These are phyloP conservation scores for Polygonum maritimum DNA, from an alignment of 148 eudicot genomes.

Conservation along the genomic window DNA sequence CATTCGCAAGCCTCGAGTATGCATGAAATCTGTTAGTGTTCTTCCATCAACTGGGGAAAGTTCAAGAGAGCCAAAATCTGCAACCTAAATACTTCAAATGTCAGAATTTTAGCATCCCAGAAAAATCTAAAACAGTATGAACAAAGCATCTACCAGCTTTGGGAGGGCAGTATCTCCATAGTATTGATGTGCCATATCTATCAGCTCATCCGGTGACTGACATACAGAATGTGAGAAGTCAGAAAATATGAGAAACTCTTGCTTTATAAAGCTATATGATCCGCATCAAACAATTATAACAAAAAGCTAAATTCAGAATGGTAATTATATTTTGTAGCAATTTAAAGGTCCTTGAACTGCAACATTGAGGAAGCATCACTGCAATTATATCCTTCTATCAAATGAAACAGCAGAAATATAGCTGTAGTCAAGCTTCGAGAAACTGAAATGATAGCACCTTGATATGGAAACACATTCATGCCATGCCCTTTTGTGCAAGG, in stretches of 20 bases:
- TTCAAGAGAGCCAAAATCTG: constrained; percentile 95
- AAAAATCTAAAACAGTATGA: not conserved
- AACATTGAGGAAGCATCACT: not conserved
- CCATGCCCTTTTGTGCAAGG: not conserved
- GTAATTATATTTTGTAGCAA: not conserved
- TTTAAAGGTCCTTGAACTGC: not conserved
- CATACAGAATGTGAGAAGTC: constrained; percentile 15
- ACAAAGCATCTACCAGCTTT: constrained; percentile 58
- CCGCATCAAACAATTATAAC: not conserved
- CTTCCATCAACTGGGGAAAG: constrained; percentile 98
- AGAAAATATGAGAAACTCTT: not conserved
- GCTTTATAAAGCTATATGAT: not conserved
- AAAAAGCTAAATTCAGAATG: not conserved
- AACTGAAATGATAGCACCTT: not conserved
- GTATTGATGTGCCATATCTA: constrained; percentile 79
- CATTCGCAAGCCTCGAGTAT: constrained; percentile 88
- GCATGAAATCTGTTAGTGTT: constrained; percentile 93
- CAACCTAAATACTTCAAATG: constrained; percentile 43
- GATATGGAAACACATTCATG: not conserved
- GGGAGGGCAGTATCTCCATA: constrained; percentile 87
- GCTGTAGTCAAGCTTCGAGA: not conserved
- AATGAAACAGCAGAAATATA: not conserved
- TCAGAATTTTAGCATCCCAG: constrained; percentile 13
- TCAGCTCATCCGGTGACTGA: constrained; percentile 83
- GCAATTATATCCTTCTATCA: not conserved